Base-by-base conservation (phyloP, 2,329 filamentous ascomycete genomes). In the Monilinia laxa region DNA sequence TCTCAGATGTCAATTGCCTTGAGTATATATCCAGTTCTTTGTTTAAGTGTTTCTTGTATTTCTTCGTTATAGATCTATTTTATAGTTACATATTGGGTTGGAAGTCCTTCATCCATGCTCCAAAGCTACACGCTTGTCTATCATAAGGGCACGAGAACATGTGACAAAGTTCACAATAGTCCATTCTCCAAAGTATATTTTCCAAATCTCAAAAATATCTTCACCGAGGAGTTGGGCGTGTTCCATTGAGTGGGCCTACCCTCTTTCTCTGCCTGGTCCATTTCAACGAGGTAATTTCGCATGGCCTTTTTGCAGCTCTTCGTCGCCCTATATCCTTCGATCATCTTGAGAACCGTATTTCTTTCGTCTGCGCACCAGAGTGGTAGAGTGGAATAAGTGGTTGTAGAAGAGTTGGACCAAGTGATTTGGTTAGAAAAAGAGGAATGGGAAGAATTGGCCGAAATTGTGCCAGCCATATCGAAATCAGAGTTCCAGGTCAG, bases 51-150 rank as follows among this genome's bases (percentile, higher is more conserved):
- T 62, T 38, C 10, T 14, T 23, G n/a, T 42, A 62, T 52, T 35
- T 20, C 40, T 57, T 47, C 12, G 6, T 47, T 23, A 20, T 31
- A 45, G 35, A 45, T 64, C 23, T 31, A 20, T 64, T 56, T 23
- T 56, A 55, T 31, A 57, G 45, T 56, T 57, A 49, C 28, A 64
- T 28, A 5, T 57, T 64, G 25, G 58, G n/a, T 64, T 40, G 58
- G n/a, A 62, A 40, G 31, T 52, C 59, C 59, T 45, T 16, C n/a
- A n/a, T n/a, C 40, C 42, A 35, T 64, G 14, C 45, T 52, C 31
- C 18, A 51, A 20, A 49, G 7, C 4, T 38, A 57, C 52, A 49
- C 40, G 52, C 62, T 20, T 35, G 18, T 45, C 16, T 57, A 56
- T 64, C 52, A 45, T 9, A 38, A 20, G 14, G 16, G 38, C 58